Percentiles rank a stretch among this genome's conserved stretches.
Conservation (phyloP, 495 filamentous ascomycete genomes). For the Cudoniella acicularis region DNA sequence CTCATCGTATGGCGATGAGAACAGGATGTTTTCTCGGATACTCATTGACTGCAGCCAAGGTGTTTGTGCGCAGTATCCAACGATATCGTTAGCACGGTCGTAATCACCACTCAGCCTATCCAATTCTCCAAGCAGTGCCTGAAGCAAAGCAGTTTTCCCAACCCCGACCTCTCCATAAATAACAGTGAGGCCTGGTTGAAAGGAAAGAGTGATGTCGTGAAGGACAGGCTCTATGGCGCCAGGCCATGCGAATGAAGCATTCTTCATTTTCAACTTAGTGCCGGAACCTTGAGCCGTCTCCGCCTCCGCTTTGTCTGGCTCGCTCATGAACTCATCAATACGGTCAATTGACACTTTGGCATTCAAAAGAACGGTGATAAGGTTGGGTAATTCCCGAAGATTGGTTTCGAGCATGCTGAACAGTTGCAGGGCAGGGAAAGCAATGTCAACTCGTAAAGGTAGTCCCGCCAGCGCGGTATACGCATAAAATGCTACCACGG, state of each 20-base stretch:
- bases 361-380: conserved; percentile 70
- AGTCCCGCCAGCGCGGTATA: conserved; percentile 65
- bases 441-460: conserved; percentile 67
- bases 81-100: conserved; percentile 58
- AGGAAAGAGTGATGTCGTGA: conserved; percentile 54
- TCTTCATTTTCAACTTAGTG: conserved; percentile 47
- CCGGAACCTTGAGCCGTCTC: conserved; percentile 32
- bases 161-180: conserved; percentile 65
- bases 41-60: conserved; percentile 94
- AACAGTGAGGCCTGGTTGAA: conserved; percentile 60
- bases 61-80: conserved; percentile 79
- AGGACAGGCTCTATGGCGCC: conserved; percentile 59
- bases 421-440: conserved; percentile 77
- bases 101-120: conserved; percentile 59
- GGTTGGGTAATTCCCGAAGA: conserved; percentile 63
- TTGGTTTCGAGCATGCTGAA: conserved; percentile 68
- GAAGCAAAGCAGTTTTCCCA: conserved; percentile 77
- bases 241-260: conserved; percentile 76
- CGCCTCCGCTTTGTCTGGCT: conserved; percentile 65
- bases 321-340: conserved; percentile 78
- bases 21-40: conserved; percentile 51
- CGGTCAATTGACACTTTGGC: conserved; percentile 71
- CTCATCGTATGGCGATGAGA: conserved; percentile 67
- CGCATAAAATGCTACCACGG: conserved; percentile 72
- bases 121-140: conserved; percentile 75